phyloP scores from a whole-genome alignment of 2,329 filamentous ascomycete species.

The Scytalidium sp. region DNA sequence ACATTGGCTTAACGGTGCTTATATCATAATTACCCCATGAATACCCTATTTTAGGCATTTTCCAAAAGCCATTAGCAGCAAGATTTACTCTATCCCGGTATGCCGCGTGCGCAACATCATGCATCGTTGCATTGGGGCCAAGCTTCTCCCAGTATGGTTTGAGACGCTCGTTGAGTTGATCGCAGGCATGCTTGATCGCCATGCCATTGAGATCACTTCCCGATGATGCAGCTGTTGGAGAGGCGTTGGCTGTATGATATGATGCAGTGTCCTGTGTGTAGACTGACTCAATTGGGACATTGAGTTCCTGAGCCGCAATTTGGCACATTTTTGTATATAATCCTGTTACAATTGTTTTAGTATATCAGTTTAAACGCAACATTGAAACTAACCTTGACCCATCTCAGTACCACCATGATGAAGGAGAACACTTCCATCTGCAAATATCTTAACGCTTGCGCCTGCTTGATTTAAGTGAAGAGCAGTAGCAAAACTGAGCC shows the following conservation, averaged over 20 bases:
- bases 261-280: slow-evolving; percentile 92
- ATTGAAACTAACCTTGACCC: slow-evolving; percentile 69
- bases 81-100: slow-evolving; percentile 95
- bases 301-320: slow-evolving; percentile 84
- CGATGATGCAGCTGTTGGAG: slow-evolving; percentile 85
- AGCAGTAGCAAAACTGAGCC: slow-evolving; percentile 85
- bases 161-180: slow-evolving; percentile 82
- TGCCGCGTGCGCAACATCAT: slow-evolving; percentile 81
- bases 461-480: slow-evolving; percentile 94
- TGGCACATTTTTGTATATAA: slow-evolving; percentile 95
- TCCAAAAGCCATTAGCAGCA: slow-evolving; percentile 92
- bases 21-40: slow-evolving; percentile 85
- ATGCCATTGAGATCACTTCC: slow-evolving; percentile 96
- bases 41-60: slow-evolving; percentile 93
- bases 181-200: slow-evolving; percentile 86
- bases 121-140: slow-evolving; percentile 74
- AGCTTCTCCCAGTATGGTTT: slow-evolving; percentile 80
- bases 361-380: background rate
- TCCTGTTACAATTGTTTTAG: slow-evolving; percentile 1
- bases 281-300: slow-evolving; percentile 73
- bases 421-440: slow-evolving; percentile 86
- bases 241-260: slow-evolving; percentile 90
- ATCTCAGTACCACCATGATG: slow-evolving; percentile 96
- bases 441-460: slow-evolving; percentile 91
- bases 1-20: slow-evolving; percentile 63